phyloP scores from a whole-genome alignment of 768 basidiomycete species.

The Russula ochroleuca region DNA sequence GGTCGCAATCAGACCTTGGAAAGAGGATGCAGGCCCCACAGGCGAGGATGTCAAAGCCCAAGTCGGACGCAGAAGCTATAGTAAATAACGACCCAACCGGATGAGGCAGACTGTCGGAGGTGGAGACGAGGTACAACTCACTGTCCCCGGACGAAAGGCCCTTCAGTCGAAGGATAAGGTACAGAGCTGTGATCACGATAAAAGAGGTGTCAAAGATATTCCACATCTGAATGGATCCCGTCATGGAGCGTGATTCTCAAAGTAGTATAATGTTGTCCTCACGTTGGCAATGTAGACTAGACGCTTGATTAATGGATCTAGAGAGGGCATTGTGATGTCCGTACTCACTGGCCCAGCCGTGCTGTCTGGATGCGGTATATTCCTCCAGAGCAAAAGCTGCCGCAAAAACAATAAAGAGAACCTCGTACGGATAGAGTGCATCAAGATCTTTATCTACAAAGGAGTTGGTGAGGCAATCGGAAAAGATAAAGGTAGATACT shows the following conservation, averaged over 20 bases:
- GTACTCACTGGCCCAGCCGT: conserved; percentile 79
- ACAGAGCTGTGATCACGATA: conserved; percentile 62
- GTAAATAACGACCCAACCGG: not conserved
- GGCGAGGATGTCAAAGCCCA: conserved; percentile 79
- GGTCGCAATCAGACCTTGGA: conserved; percentile 52
- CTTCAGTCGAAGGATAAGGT: conserved; percentile 58
- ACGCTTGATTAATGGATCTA: conserved; percentile 12
- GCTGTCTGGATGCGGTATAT: conserved; percentile 81
- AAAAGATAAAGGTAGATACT: conserved; percentile 31
- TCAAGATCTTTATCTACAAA: conserved; percentile 52
- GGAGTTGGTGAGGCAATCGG: not conserved
- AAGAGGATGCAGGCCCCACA: conserved; percentile 84
- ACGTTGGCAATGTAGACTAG: conserved; percentile 83
- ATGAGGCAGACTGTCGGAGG: not conserved
- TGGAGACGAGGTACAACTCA: conserved; percentile 33
- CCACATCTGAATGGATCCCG: conserved; percentile 59
- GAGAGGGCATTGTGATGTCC: conserved; percentile 1
- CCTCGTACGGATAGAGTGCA: conserved; percentile 57
- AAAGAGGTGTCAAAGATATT: conserved; percentile 83
- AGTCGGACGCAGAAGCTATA: conserved; percentile 40
- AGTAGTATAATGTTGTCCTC: conserved; percentile 10
- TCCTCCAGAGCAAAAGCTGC: conserved; percentile 79
- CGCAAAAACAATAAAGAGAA: conserved; percentile 69
- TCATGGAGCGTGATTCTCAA: not conserved
- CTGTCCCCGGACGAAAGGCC: conserved; percentile 55